phyloP scores from a whole-genome alignment of 2,329 filamentous ascomycete genomes.

The Thelonectria discophora region DNA sequence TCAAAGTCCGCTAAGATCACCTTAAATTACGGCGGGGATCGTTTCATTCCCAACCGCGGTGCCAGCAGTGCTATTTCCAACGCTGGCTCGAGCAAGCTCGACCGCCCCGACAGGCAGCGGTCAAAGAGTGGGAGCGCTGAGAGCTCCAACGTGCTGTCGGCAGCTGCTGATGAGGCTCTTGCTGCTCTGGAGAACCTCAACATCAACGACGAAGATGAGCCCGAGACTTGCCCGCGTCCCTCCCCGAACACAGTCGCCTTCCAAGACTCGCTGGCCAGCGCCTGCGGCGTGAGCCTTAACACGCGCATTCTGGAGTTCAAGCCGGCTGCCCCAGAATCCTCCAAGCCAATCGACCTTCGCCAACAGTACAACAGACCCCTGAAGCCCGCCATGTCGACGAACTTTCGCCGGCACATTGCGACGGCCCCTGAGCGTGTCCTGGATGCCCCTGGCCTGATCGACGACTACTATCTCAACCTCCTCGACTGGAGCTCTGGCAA shows the following conservation, averaged over 20 bases:
- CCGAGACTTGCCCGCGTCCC: constrained; percentile 75
- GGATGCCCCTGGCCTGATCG: constrained; percentile 93
- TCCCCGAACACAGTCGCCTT: constrained; percentile 91
- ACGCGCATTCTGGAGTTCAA: constrained; percentile 98
- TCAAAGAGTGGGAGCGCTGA: constrained; percentile 77
- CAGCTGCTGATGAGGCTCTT: constrained; percentile 81
- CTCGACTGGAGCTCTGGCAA: constrained; percentile 98
- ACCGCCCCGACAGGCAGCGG: constrained; percentile 72
- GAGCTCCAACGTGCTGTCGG: constrained; percentile 78
- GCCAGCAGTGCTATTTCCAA: constrained; percentile 90
- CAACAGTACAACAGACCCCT: constrained; percentile 98
- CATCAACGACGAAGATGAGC: constrained; percentile 76
- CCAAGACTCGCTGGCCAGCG: constrained; percentile 87
- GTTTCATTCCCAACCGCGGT: constrained; percentile 94
- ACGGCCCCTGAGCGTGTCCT: constrained; percentile 96
- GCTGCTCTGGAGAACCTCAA: constrained; percentile 82
- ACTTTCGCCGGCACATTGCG: constrained; percentile 90
- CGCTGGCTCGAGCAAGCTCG: constrained; percentile 83
- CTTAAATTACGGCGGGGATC: constrained; percentile 81
- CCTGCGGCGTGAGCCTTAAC: constrained; percentile 92
- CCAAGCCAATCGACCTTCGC: constrained; percentile 95
- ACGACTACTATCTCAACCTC: constrained; percentile 99
- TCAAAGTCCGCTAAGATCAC: constrained; percentile 79
- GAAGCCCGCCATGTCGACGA: constrained; percentile 80
- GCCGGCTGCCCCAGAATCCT: constrained; percentile 96